A percentile compares a stretch with the other conserved stretches of the same genome.
phyloP scores from a whole-genome alignment of 345 rosid genomes.

The Populus tremula region DNA sequence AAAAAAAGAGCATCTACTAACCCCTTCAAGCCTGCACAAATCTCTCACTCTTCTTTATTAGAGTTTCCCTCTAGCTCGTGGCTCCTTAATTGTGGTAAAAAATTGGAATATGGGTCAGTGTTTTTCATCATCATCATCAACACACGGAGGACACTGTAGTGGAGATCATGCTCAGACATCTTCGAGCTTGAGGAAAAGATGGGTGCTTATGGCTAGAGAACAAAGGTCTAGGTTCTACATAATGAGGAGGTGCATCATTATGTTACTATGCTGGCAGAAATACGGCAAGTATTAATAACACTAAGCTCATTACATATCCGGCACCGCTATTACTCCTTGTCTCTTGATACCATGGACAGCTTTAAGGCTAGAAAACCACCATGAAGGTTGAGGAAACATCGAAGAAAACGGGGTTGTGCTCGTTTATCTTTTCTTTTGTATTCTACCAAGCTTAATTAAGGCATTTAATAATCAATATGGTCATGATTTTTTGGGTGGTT shows the following conservation, averaged over 20 bases:
- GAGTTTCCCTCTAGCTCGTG: neutral
- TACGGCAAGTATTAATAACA: slow-evolving; percentile 18
- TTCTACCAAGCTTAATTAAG: neutral
- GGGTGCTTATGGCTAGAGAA: slow-evolving; percentile 25
- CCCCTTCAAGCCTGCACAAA: neutral
- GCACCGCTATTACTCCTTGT: neutral
- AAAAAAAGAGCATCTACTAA: neutral
- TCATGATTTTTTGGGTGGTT: neutral
- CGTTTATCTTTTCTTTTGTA: neutral
- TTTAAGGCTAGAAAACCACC: neutral
- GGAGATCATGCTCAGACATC: neutral
- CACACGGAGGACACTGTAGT: neutral
- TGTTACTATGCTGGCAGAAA: slow-evolving; percentile 31
- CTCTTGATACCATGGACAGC: neutral
- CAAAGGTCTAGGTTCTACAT: slow-evolving; percentile 30
- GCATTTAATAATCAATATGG: neutral
- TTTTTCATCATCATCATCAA: slow-evolving; percentile 1
- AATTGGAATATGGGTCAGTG: slow-evolving; percentile 13
- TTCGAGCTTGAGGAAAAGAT: slow-evolving; percentile 24
- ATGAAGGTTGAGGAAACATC: neutral
- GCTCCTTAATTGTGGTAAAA: neutral
- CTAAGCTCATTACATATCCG: neutral
- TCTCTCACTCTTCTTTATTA: neutral
- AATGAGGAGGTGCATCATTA: slow-evolving; percentile 27
- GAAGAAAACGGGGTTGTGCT: neutral